phyloP scores from a whole-genome alignment of 192 early-diverging fungal species.

The Coemansia asiatica region DNA sequence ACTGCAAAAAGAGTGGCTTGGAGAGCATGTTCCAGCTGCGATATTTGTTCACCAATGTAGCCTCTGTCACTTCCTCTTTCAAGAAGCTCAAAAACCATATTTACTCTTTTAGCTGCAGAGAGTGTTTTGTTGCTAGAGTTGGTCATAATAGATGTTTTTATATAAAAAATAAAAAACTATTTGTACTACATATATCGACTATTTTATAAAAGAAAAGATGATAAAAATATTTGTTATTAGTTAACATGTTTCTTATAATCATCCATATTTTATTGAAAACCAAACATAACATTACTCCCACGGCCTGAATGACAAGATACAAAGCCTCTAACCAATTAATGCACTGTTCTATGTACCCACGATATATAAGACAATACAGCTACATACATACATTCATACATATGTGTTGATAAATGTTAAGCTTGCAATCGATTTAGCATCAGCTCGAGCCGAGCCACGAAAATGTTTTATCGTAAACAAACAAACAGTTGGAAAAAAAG shows the following conservation, averaged over 20 bases:
- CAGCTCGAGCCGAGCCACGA: not conserved
- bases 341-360: no score
- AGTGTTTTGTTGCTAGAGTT: not conserved
- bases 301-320: not conserved
- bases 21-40: conserved; percentile 60
- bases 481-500: not conserved
- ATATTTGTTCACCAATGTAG: conserved; percentile 59
- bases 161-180: no score
- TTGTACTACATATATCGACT: no score
- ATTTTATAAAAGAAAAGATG: no score
- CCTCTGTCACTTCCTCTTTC: conserved; percentile 54
- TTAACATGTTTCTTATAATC: no score
- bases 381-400: not conserved
- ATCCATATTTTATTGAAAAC: not conserved
- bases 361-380: not conserved
- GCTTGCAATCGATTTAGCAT: no score
- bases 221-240: no score
- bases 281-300: not conserved
- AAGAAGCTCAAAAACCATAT: conserved; percentile 52
- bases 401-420: no score
- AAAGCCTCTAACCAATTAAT: not conserved
- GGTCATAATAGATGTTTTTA: not conserved
- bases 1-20: conserved; percentile 56
- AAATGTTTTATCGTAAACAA: not conserved
- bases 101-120: conserved; percentile 24